Evolutionary conservation across 73 alveolate species (phyloP).

Genomic region (Blepharisma japonicum): DNA sequence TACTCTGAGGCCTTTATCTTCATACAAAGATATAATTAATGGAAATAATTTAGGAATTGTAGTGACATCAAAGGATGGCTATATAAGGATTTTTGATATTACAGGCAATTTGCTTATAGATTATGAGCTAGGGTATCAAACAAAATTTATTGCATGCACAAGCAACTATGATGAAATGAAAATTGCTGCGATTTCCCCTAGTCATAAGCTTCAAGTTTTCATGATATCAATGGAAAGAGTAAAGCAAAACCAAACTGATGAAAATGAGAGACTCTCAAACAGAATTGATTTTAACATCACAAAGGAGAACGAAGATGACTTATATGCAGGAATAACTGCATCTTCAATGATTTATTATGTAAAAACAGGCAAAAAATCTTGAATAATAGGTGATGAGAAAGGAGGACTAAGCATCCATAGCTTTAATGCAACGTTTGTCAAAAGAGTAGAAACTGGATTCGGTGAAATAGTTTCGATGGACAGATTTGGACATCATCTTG

Average conservation of each 20-base stretch:
- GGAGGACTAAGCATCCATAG: neutral
- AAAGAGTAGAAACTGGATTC: neutral
- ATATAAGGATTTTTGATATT: neutral
- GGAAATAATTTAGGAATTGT: neutral
- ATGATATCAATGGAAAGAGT: neutral
- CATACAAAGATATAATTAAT: neutral
- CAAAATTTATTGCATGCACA: neutral
- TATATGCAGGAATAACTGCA: neutral
- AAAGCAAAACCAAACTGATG: neutral
- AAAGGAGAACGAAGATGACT: neutral
- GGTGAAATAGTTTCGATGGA: conserved; percentile 4
- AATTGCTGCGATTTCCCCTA: neutral
- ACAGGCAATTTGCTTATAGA: neutral
- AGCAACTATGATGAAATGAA: conserved; percentile 23
- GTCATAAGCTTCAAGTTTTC: neutral
- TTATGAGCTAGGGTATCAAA: neutral
- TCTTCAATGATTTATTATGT: neutral
- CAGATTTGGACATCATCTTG: conserved; percentile 17
- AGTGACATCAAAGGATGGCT: neutral
- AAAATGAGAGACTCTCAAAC: neutral
- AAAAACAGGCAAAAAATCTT: conserved; percentile 23
- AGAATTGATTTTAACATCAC: neutral
- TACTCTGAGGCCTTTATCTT: conserved; percentile 14
- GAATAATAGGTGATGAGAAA: conserved; percentile 12
- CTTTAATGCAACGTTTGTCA: neutral